Conservation (phyloP, 176 grass and related monocot genomes). For the Zoysia pacifica region DNA sequence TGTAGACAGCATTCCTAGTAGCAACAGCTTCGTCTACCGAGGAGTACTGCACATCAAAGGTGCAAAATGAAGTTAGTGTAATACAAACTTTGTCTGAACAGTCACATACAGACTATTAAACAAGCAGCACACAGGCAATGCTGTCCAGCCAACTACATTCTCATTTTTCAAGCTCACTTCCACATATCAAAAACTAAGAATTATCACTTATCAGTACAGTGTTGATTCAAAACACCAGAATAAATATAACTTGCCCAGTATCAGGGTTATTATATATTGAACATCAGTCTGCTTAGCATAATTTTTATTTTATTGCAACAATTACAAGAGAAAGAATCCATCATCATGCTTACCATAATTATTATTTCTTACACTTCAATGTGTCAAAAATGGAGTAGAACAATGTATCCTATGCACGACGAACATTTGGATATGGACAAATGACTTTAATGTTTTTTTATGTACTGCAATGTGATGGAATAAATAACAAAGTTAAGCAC, state of each 20-base stretch:
- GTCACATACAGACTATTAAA: background rate
- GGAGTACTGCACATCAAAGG: slow-evolving; percentile 55
- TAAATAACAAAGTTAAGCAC: slow-evolving; percentile 23
- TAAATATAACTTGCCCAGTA: background rate
- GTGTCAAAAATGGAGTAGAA: background rate
- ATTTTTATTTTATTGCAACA: background rate
- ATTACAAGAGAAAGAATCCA: no score
- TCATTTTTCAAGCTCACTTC: background rate
- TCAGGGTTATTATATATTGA: background rate
- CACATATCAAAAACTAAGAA: background rate
- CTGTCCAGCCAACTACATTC: background rate
- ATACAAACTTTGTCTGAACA: background rate
- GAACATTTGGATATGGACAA: background rate
- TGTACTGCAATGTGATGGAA: slow-evolving; percentile 1
- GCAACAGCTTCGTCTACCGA: slow-evolving; percentile 88
- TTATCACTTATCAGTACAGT: background rate
- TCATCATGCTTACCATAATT: background rate
- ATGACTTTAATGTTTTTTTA: background rate
- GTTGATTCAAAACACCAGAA: slow-evolving; percentile 7
- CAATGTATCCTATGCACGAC: background rate
- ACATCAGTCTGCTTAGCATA: background rate
- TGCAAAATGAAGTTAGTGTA: slow-evolving; percentile 11
- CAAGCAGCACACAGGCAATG: background rate
- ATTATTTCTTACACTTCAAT: background rate
- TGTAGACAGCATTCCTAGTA: slow-evolving; percentile 82